Percentiles rank a stretch among this genome's conserved stretches.
Conservation (phyloP, 2,329 filamentous ascomycete species). For the Ophiocordyceps unilateralis region DNA sequence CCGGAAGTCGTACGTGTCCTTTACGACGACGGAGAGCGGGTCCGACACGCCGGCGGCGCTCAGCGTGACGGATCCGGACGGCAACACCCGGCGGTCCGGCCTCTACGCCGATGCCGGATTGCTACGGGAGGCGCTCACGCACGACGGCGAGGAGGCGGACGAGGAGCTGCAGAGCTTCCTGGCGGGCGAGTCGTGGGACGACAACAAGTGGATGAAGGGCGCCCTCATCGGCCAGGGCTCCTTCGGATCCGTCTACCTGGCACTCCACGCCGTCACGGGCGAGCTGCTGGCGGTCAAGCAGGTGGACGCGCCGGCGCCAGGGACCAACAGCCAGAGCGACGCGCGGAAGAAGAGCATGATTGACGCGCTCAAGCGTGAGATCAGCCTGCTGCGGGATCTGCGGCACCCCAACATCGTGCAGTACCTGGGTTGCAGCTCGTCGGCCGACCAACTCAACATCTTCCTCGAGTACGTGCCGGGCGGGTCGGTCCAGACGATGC, state of each 20-base stretch:
- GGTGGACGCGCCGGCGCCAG: slow-evolving; percentile 72
- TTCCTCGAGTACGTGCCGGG: slow-evolving; percentile 98
- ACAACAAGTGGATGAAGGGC: slow-evolving; percentile 99
- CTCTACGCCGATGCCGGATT: slow-evolving; percentile 57
- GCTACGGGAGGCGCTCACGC: slow-evolving; percentile 66
- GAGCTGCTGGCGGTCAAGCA: slow-evolving; percentile 98
- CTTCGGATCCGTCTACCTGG: slow-evolving; percentile 89
- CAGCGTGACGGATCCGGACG: slow-evolving; percentile 62
- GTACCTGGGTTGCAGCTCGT: slow-evolving; percentile 88
- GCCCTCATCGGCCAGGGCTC: slow-evolving; percentile 92
- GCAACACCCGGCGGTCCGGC: slow-evolving; percentile 52
- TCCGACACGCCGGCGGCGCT: slow-evolving; percentile 53
- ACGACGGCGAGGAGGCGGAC: slow-evolving; percentile 84
- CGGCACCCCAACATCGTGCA: slow-evolving; percentile 97
- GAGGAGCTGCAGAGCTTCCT: slow-evolving; percentile 82
- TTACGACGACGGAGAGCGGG: slow-evolving; percentile 56
- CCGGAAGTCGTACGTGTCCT: slow-evolving; percentile 90
- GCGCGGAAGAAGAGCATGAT: slow-evolving; percentile 96
- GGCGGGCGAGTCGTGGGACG: slow-evolving; percentile 83
- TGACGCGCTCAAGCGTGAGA: slow-evolving; percentile 90
- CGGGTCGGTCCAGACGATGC: slow-evolving; percentile 94
- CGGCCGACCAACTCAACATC: slow-evolving; percentile 89
- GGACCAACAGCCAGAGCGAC: slow-evolving; percentile 65
- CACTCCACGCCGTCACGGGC: slow-evolving; percentile 86
- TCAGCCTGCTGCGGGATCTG: slow-evolving; percentile 79